phyloP scores from a whole-genome alignment of 495 filamentous ascomycete species.

The Neurospora hispaniola region DNA sequence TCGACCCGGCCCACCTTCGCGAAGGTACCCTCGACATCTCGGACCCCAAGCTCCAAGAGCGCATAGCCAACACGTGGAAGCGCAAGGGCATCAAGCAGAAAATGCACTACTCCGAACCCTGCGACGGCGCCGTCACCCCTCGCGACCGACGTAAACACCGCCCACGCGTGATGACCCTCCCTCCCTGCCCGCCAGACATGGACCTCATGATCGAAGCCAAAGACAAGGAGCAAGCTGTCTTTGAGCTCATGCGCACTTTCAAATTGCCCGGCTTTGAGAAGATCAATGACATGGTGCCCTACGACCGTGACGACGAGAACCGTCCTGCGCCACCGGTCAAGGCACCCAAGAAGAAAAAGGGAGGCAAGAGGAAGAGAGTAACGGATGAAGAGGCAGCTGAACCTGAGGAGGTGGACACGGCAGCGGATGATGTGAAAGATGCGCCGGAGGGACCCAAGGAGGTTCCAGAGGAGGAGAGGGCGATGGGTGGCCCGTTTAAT shows the following conservation, averaged over 20 bases:
- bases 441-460: slow-evolving; percentile 22
- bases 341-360: slow-evolving; percentile 37
- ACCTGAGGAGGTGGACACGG: slow-evolving; percentile 35
- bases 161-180: slow-evolving; percentile 62
- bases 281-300: slow-evolving; percentile 69
- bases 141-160: slow-evolving; percentile 75
- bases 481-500: slow-evolving; percentile 79
- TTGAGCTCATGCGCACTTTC: slow-evolving; percentile 83
- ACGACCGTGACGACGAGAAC: slow-evolving; percentile 70
- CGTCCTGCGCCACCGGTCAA: slow-evolving; percentile 35
- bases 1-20: slow-evolving; percentile 57
- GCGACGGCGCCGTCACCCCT: slow-evolving; percentile 60
- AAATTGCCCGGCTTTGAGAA: slow-evolving; percentile 66
- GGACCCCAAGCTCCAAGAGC: slow-evolving; percentile 38
- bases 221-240: slow-evolving; percentile 95
- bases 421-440: slow-evolving; percentile 33
- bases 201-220: slow-evolving; percentile 99
- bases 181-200: slow-evolving; percentile 72
- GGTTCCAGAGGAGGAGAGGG: slow-evolving; percentile 61
- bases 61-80: slow-evolving; percentile 77
- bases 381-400: slow-evolving; percentile 21
- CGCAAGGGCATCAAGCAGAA: slow-evolving; percentile 83
- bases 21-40: slow-evolving; percentile 85
- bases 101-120: slow-evolving; percentile 91
- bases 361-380: slow-evolving; percentile 10